phyloP scores from a whole-genome alignment of 352 stramenopile species.

The Pythium monospermum region DNA sequence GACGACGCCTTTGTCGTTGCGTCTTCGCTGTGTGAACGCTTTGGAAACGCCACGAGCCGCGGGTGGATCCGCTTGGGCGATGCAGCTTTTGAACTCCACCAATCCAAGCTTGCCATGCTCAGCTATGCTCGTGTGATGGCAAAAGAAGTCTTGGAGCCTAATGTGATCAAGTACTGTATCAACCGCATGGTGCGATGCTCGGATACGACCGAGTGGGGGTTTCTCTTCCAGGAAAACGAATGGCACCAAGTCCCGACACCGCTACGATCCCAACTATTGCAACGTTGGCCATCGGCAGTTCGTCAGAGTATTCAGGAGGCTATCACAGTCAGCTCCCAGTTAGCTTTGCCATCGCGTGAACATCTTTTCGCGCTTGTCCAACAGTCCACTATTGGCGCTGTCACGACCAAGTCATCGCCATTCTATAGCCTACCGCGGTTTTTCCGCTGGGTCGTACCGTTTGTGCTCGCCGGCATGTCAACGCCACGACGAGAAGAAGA shows the following conservation, averaged over 20 bases:
- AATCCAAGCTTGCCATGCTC: constrained; percentile 26
- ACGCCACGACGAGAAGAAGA: constrained; percentile 20
- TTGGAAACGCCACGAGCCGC: constrained; percentile 10
- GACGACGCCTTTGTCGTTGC: constrained; percentile 13
- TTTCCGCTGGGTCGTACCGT: constrained; percentile 27
- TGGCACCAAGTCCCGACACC: constrained; percentile 8
- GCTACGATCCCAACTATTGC: constrained; percentile 9
- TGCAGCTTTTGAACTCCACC: constrained; percentile 6
- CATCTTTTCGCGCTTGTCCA: constrained; percentile 7
- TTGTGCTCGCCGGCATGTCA: constrained; percentile 25
- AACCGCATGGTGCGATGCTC: constrained; percentile 16
- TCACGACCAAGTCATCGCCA: background rate
- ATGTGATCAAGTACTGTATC: constrained; percentile 10
- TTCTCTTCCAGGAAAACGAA: constrained; percentile 18
- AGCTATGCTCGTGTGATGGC: constrained; percentile 11
- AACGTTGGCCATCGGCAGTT: constrained; percentile 7
- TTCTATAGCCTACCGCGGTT: constrained; percentile 24
- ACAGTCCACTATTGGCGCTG: too few relatives aligned
- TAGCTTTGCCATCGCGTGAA: constrained; percentile 13
- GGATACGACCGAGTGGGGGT: constrained; percentile 21
- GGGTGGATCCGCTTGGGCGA: constrained; percentile 25
- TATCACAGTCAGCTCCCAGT: background rate
- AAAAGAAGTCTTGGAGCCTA: constrained; percentile 2
- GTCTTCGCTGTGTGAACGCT: constrained; percentile 13
- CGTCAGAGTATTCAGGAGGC: constrained; percentile 1